Evolutionary conservation across 176 grass and related monocot species (phyloP).

Genomic region (Juncus effusus): DNA sequence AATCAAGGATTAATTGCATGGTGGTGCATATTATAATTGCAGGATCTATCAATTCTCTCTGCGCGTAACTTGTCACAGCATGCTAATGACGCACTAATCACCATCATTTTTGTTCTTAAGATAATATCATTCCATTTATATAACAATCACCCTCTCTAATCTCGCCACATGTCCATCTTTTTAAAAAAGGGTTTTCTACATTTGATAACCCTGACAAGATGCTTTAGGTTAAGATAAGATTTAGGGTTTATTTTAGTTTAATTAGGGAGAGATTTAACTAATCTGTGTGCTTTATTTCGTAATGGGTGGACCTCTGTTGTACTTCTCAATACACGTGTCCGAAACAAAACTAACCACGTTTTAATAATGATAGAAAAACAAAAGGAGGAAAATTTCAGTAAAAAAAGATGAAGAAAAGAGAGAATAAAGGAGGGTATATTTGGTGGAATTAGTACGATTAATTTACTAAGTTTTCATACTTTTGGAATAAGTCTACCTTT

Average conservation of each 20-base stretch:
- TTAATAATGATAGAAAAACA: not conserved
- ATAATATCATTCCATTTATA: slow-evolving; percentile 27
- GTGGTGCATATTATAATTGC: slow-evolving; percentile 7
- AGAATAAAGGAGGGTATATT: slow-evolving; percentile 5
- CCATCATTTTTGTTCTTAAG: slow-evolving; percentile 14
- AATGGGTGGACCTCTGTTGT: slow-evolving; percentile 14
- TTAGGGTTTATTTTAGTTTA: slow-evolving; percentile 9
- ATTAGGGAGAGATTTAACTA: slow-evolving; percentile 6
- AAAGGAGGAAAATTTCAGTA: not conserved
- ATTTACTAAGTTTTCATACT: slow-evolving; percentile 5
- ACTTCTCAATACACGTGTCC: slow-evolving; percentile 15
- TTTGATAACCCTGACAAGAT: slow-evolving; percentile 19
- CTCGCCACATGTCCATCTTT: not conserved
- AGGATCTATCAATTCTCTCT: not conserved
- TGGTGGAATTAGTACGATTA: slow-evolving; percentile 4
- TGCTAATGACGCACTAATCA: slow-evolving; percentile 29
- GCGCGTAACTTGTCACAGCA: slow-evolving; percentile 21
- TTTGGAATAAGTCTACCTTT: slow-evolving; percentile 17
- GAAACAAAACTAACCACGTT: slow-evolving; percentile 2
- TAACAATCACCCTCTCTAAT: not conserved
- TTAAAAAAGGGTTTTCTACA: slow-evolving; percentile 2
- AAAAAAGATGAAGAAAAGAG: not conserved
- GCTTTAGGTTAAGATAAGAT: slow-evolving; percentile 29
- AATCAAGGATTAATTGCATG: slow-evolving; percentile 9
- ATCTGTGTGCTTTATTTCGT: slow-evolving; percentile 18